A percentile compares a stretch with the other conserved stretches of the same genome.
Evolutionary conservation across 2,329 filamentous ascomycete species (phyloP).

Genomic region (Penicillium sp.): DNA sequence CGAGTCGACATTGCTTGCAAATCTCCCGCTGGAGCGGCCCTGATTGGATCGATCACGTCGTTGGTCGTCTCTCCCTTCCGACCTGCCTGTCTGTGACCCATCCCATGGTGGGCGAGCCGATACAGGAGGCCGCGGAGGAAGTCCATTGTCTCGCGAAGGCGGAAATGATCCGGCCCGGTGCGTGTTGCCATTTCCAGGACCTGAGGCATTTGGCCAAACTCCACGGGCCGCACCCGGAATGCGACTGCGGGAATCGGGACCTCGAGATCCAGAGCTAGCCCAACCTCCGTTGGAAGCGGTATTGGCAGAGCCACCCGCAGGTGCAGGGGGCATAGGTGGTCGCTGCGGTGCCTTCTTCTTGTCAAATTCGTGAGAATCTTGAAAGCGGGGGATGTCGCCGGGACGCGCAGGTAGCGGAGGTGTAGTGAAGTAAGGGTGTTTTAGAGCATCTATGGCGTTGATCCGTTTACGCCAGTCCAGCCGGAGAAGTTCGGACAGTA

Average conservation of each 20-base stretch:
- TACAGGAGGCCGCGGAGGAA: constrained; percentile 39
- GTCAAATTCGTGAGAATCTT: constrained; percentile 96
- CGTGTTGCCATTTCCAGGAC: constrained; percentile 16
- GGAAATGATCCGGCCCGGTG: constrained; percentile 28
- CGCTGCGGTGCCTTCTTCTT: constrained; percentile 81
- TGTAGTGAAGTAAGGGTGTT: constrained; percentile 87
- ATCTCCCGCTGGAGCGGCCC: constrained; percentile 21
- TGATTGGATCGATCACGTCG: constrained; percentile 32
- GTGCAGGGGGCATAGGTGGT: constrained; percentile 80
- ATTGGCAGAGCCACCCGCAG: constrained; percentile 86
- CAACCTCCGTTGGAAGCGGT: constrained; percentile 62
- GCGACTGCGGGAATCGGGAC: constrained; percentile 32
- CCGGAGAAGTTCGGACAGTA: constrained; percentile 78
- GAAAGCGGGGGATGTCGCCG: constrained; percentile 83
- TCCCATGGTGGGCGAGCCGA: constrained; percentile 31
- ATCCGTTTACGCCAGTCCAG: constrained; percentile 86
- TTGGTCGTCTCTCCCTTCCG: constrained; percentile 27
- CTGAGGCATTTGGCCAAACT: constrained; percentile 26
- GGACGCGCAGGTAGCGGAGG: constrained; percentile 75
- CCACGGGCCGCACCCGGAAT: constrained; percentile 36
- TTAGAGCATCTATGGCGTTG: constrained; percentile 89
- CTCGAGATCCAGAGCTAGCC: constrained; percentile 35
- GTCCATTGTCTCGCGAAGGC: constrained; percentile 30
- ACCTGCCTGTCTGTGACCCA: constrained; percentile 24
- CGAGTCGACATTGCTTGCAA: constrained; percentile 33